Percentiles rank a stretch among this genome's conserved stretches.
Evolutionary conservation across 805 yeast genomes (phyloP).

Genomic region (Saccharomycopsis capsularis): DNA sequence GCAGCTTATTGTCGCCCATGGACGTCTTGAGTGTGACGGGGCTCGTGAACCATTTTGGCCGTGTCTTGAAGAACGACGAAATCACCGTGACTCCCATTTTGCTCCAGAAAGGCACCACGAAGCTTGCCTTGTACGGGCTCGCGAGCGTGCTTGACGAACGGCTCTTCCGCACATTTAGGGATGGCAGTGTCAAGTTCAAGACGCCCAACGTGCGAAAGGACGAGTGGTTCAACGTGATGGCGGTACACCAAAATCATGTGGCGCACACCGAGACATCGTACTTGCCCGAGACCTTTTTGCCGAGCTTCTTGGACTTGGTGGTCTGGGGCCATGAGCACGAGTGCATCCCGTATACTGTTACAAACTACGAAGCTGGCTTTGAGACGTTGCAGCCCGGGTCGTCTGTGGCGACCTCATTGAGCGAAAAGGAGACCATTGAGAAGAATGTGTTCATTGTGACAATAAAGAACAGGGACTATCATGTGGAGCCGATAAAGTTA

Average conservation of each 20-base stretch:
- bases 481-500: conserved; percentile 54
- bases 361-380: conserved; percentile 52
- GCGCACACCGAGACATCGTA: conserved; percentile 75
- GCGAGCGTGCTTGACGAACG: conserved; percentile 88
- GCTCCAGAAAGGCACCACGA: conserved; percentile 75
- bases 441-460: conserved; percentile 71
- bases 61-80: conserved; percentile 65
- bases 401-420: conserved; percentile 83
- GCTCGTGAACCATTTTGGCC: conserved; percentile 82
- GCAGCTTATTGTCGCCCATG: conserved; percentile 72
- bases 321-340: conserved; percentile 99
- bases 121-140: conserved; percentile 80
- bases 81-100: conserved; percentile 71
- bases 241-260: conserved; percentile 88
- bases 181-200: conserved; percentile 70
- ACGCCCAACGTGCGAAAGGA: conserved; percentile 53
- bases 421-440: conserved; percentile 73
- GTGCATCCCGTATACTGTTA: conserved; percentile 63
- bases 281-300: conserved; percentile 79
- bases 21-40: conserved; percentile 81
- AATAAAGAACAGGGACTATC: conserved; percentile 49
- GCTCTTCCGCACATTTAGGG: conserved; percentile 71
- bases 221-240: conserved; percentile 78
- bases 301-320: conserved; percentile 72
- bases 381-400: conserved; percentile 89